Evolutionary conservation across 495 filamentous ascomycete species (phyloP), one percentile per base, ranked within the genome.

Genomic region (Lasiosphaeris hirsuta): DNA sequence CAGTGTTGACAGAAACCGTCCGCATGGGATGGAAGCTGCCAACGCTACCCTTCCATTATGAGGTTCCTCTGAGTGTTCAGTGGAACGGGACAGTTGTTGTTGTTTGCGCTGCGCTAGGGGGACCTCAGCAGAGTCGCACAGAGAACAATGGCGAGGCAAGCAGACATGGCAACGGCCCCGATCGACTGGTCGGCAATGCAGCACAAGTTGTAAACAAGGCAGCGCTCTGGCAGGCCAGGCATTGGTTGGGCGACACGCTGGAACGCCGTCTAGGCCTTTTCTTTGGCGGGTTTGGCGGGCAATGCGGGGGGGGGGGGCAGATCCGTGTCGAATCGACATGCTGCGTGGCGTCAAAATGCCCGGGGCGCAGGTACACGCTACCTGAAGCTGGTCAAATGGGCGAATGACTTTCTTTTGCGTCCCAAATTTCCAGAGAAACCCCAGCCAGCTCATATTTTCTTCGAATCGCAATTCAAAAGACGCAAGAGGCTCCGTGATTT

Each of bases 371-470:
- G 54, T 56, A 56, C 10, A 35, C 33, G 38, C 33, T 47, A 56
- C 42, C 10, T 41, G 10, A 30, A 30, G n/a, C 15, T 37, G 34
- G 10, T 23, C 33, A 40, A 13, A 15, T 60, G 49, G 47, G 53
- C 65, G 60, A 68, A 68, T 68, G 65, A 52, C 50, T 55, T 51
- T 50, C 44, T 53, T 40, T 41, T 59, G 56, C 53, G 17, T 49
- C 41, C 51, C 56, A 46, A 58, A 61, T 69, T 63, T 65, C 65
- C 65, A 63, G 65, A 62, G 62, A 61, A 57, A 56, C 64, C 67
- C 67, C 59, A 66, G 61, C 68, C 66, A 68, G 63, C 59, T 57
- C 63, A 67, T 64, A 66, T 63, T 61, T 63, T 50, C 56, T 62
- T 59, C 51, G 57, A 64, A 64, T 64, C 66, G 64, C 66, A 61